Base-by-base conservation (phyloP, 495 filamentous ascomycete species). In the Aspergillus biplanus region DNA sequence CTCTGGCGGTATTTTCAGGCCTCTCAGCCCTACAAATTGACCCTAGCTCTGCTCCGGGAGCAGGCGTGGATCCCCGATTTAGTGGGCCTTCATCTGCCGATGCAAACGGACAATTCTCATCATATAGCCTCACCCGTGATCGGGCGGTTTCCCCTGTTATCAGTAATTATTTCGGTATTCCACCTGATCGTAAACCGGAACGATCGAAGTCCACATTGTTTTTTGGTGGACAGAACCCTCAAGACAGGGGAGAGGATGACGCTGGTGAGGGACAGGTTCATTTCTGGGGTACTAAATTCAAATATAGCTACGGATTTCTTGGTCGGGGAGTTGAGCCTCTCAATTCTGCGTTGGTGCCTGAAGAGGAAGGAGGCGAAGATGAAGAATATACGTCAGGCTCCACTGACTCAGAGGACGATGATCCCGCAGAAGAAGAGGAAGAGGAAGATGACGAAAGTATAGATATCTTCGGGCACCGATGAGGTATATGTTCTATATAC, bases 391-490 rank as follows among this genome's bases (percentile, higher is more conserved):
- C 39, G 16, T 67, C 67, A 58, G 52, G 49, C 13, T 82, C 82
- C 35, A 68, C 59, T 47, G 59, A 64, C 8, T 64, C 65, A 8
- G 83, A 84, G 6, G 82, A 84, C 2, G 80, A 79, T 16, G 78
- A 80, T 1, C 77, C 9, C 47, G n/a, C n/a, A 21, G 47, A 84
- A 6, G 70, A 75, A 46, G 73, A 79, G 33, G 80, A 76, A 1
- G 80, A 81, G 7, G 85, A 83, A 0, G 83, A 88, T 34, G 84
- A 84, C 7, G 85, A 91, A 65, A 75, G 80, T 52, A 87, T 91
- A 66, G 85, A 87, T 57, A 80, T 92, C 56, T 84, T 90, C 68
- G 90, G 90, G n/a, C 90, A 93, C 77, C 83, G 87, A 65, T 85
- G 72, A 27, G 21, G 21, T 27, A 27, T 27, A 27, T 27, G 21